Evolutionary conservation across 495 filamentous ascomycete genomes (phyloP).

Genomic region (Stereocaulon alpinum): DNA sequence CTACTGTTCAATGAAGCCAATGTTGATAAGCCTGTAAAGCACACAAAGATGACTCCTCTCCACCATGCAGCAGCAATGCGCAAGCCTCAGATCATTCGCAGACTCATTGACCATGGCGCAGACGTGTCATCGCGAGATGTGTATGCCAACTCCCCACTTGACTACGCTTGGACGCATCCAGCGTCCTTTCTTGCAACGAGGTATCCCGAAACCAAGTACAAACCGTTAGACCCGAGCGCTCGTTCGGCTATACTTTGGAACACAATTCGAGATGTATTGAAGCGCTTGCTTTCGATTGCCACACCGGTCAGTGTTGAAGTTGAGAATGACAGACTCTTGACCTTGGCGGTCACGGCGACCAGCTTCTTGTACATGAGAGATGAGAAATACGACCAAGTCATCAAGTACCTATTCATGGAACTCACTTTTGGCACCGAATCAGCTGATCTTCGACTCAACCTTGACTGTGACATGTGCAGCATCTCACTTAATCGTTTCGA

Average conservation of each 20-base stretch:
- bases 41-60: constrained; percentile 1
- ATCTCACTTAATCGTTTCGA: neutral
- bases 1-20: neutral
- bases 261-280: neutral
- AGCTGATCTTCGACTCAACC: neutral
- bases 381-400: neutral
- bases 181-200: neutral
- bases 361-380: constrained; percentile 1
- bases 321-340: neutral
- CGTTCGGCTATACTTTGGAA: neutral
- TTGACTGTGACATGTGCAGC: neutral
- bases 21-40: neutral
- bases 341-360: neutral
- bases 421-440: neutral
- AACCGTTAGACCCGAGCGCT: neutral
- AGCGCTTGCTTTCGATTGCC: neutral
- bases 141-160: neutral
- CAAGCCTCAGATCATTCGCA: constrained; percentile 3
- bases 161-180: neutral
- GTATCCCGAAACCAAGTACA: neutral
- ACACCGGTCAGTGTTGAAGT: neutral
- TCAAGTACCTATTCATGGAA: neutral
- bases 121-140: neutral
- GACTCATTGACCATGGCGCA: neutral
- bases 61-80: constrained; percentile 3